A percentile compares a stretch with the other conserved stretches of the same genome.
These are phyloP conservation scores for Metschnikowia cerradonensis DNA, from an alignment of 805 yeast species.

Conservation along the genomic window DNA sequence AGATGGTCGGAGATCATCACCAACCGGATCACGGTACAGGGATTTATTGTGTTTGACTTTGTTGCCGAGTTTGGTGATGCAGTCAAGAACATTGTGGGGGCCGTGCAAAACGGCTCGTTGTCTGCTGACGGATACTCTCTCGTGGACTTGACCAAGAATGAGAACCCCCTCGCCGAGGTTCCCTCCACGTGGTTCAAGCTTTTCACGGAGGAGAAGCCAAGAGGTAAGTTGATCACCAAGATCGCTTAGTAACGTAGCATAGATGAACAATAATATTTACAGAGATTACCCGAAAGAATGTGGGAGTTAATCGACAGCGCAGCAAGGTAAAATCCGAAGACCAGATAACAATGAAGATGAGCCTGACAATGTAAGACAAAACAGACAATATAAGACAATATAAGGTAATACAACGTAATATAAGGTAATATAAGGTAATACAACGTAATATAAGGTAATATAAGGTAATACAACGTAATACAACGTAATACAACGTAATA, in stretches of 20 bases:
- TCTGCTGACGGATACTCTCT: conserved; percentile 34
- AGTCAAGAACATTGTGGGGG: conserved; percentile 28
- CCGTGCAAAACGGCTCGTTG: conserved; percentile 41
- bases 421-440: too few relatives aligned
- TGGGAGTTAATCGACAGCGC: too few relatives aligned
- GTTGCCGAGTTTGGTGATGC: conserved; percentile 35
- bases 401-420: too few relatives aligned
- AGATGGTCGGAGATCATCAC: conserved; percentile 43
- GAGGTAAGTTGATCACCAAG: conserved; percentile 18
- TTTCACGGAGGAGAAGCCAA: conserved; percentile 18
- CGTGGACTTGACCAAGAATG: conserved; percentile 37
- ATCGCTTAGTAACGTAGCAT: conserved; percentile 4
- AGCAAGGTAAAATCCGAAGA: too few relatives aligned
- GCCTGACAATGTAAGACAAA: too few relatives aligned
- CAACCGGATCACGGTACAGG: conserved; percentile 49
- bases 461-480: too few relatives aligned
- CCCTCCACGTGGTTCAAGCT: conserved; percentile 16
- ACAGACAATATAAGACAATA: too few relatives aligned
- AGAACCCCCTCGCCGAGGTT: conserved; percentile 12
- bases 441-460: too few relatives aligned
- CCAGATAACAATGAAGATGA: too few relatives aligned
- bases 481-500: too few relatives aligned
- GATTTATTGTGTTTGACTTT: conserved; percentile 50
- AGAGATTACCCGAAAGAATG: too few relatives aligned
- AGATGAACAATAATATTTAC: too few relatives aligned